Conservation (phyloP, 192 early-diverging fungal species). For the Entrophospora sp. region DNA sequence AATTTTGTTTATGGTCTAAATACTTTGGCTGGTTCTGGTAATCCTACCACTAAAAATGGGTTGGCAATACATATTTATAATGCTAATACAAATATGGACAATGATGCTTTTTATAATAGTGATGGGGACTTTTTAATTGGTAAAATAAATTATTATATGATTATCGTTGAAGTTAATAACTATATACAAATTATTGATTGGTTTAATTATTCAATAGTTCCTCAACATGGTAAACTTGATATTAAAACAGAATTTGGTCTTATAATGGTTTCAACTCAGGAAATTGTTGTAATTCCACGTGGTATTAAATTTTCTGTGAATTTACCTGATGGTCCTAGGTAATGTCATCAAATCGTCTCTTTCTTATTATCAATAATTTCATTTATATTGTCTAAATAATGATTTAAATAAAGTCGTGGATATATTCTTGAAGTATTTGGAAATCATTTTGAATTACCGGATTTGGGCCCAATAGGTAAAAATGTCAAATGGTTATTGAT, state of each 20-base stretch:
- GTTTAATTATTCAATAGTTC: conserved; percentile 42
- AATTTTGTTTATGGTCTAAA: conserved; percentile 81
- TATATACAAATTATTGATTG: neutral
- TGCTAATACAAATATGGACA: conserved; percentile 68
- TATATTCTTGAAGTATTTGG: conserved; percentile 87
- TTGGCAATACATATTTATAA: conserved; percentile 80
- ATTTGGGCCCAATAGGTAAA: conserved; percentile 85
- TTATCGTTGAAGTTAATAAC: too few relatives aligned
- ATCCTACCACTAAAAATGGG: conserved; percentile 64
- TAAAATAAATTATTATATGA: conserved; percentile 24
- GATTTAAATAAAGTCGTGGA: conserved; percentile 47
- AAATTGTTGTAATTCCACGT: conserved; percentile 88
- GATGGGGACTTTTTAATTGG: conserved; percentile 90
- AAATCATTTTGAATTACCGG: conserved; percentile 87
- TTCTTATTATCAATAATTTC: neutral
- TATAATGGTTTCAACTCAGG: conserved; percentile 73
- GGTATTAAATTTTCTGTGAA: conserved; percentile 80
- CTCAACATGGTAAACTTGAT: conserved; percentile 84
- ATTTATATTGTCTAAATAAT: neutral
- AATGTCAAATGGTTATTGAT: neutral
- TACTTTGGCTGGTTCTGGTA: conserved; percentile 79
- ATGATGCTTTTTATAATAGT: conserved; percentile 71
- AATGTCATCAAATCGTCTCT: conserved; percentile 5
- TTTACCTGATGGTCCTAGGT: conserved; percentile 69
- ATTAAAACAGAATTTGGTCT: conserved; percentile 87